These are phyloP conservation scores for Talaromyces piceae DNA, from an alignment of 2,329 filamentous ascomycete species.

Conservation along the genomic window DNA sequence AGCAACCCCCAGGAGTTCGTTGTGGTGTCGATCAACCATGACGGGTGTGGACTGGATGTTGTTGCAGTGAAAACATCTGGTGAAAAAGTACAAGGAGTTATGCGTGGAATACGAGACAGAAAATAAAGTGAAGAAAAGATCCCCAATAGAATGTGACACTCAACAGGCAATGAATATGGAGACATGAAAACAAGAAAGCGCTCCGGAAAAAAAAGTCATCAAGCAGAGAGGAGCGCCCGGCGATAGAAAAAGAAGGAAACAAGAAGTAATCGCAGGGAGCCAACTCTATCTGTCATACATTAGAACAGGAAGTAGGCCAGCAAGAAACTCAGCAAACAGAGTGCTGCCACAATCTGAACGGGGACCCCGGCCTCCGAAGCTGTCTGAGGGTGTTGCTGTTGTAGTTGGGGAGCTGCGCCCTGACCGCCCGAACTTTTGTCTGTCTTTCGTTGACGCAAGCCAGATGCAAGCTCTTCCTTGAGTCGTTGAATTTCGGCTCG, in stretches of 20 bases:
- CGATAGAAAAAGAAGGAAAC: no score
- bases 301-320: conserved; percentile 96
- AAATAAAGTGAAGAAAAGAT: neutral
- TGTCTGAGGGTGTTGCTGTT: conserved; percentile 49
- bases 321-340: conserved; percentile 86
- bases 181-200: neutral
- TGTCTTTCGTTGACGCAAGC: conserved; percentile 71
- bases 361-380: conserved; percentile 63
- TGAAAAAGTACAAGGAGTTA: neutral
- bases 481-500: conserved; percentile 65
- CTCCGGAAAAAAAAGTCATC: conserved; percentile 1
- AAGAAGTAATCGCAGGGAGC: neutral
- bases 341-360: conserved; percentile 70
- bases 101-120: neutral
- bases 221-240: conserved; percentile 10
- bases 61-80: neutral
- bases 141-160: neutral
- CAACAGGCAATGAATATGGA: neutral
- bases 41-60: neutral
- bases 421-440: conserved; percentile 40
- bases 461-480: conserved; percentile 49
- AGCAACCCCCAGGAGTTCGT: no score
- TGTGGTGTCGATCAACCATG: neutral
- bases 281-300: conserved; percentile 15
- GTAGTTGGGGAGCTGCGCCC: conserved; percentile 41